Base-by-base conservation (phyloP, 257 asterid species). In the Salvia hispanica region DNA sequence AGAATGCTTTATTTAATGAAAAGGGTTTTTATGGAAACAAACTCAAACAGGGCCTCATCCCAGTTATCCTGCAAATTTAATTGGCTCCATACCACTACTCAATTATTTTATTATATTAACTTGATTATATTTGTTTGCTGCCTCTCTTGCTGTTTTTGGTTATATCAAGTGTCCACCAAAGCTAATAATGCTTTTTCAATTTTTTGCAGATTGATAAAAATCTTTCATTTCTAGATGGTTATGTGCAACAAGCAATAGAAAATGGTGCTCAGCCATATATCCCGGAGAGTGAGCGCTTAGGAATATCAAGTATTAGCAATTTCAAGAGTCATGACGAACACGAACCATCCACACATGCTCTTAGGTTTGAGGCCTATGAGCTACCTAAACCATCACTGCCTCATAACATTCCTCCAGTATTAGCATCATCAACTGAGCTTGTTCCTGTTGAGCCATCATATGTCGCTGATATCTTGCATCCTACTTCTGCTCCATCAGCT, bases 321-420 rank as follows among this genome's bases (percentile, higher is more conserved):
- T 88, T 84, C 78, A 83, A 82, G 77, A 72, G 66, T 76, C 95
- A 84, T 47, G 96, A 86, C 60, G 88, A 84, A 31, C 91, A 78
- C 21, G 97, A 85, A 64, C 55, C 86, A 21, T 73, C 89, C 15
- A 54, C 84, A 25, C 96, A 91, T 64, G 58, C 92, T 50, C 95
- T 91, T 67, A 88, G 95, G 71, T 94, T 94, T 66, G 97, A 91
- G 78, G 97, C 99, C 45, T 94, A 94, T 7, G 97, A 91, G 83
- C 87, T 85, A 58, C 96, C 97, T 33, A 88, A 86, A 76, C 84
- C 95, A 52, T 69, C 89, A 31, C 61, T 70, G 54, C 89, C 94
- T 56, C 72, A 79, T 72, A 78, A 69, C 36, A 43, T 70, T 48
- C 69, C 90, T 70, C 88, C 93, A 16, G 67, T 69, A 4, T 73